Conservation (phyloP, 2,329 filamentous ascomycete genomes). For the Ciborinia camelliae region DNA sequence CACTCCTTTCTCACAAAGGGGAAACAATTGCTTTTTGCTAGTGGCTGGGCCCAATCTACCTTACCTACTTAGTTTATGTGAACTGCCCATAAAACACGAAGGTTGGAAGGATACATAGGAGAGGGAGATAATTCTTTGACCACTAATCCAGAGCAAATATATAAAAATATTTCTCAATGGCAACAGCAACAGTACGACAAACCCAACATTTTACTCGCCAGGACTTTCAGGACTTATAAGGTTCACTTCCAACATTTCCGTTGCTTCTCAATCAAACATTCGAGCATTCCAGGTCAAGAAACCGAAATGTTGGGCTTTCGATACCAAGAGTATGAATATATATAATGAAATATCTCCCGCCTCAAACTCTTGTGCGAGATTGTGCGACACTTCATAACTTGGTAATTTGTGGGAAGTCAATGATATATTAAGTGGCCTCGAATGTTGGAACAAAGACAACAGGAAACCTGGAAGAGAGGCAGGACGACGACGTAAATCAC, state of each 20-base stretch:
- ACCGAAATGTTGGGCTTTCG: neutral
- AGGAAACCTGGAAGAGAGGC: neutral
- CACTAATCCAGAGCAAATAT: neutral
- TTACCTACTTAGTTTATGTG: no score
- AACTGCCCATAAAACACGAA: no score
- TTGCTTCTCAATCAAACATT: neutral
- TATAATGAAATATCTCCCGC: neutral
- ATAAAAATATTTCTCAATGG: neutral
- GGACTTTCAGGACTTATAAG: no score
- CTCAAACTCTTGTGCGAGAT: neutral
- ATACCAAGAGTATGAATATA: neutral
- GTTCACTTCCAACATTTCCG: neutral
- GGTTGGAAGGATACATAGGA: no score
- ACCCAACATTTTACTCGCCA: no score
- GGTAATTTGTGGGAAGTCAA: neutral
- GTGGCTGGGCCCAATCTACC: no score
- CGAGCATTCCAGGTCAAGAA: no score
- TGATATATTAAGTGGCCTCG: neutral
- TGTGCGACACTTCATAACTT: neutral
- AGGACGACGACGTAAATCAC: neutral
- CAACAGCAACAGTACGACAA: no score
- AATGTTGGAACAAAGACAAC: neutral
- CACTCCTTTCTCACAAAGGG: no score
- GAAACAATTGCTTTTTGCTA: neutral
- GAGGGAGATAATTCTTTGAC: no score